A percentile compares a stretch with the other conserved stretches of the same genome.
phyloP scores from a whole-genome alignment of 192 early-diverging fungal genomes.

The Coemansia erecta region DNA sequence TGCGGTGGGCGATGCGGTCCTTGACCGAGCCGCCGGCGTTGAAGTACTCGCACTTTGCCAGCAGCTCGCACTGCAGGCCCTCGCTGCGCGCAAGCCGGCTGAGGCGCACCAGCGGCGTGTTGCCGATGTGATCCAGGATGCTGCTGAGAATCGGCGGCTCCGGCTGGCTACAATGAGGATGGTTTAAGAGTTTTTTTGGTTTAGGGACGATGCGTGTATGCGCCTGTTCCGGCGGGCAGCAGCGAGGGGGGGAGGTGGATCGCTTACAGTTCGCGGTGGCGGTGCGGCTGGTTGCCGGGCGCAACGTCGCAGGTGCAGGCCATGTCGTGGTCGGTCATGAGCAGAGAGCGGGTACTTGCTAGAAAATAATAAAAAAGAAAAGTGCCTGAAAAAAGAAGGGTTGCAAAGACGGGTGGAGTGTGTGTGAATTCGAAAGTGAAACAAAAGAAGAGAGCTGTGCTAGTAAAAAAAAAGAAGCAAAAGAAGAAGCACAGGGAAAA shows the following conservation, averaged over 20 bases:
- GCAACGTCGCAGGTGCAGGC: constrained; percentile 45
- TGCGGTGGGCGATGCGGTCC: constrained; percentile 96
- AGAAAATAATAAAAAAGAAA: neutral
- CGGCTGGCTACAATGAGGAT: constrained; percentile 59
- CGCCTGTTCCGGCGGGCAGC: neutral
- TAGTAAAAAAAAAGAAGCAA: neutral
- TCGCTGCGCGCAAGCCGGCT: constrained; percentile 82
- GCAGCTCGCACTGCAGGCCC: constrained; percentile 93
- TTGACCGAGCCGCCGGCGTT: constrained; percentile 99
- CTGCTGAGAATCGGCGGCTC: constrained; percentile 80
- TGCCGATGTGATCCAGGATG: constrained; percentile 94
- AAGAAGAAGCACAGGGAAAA: neutral
- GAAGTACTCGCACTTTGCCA: constrained; percentile 98
- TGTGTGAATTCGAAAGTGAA: neutral
- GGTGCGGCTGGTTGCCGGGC: constrained; percentile 41
- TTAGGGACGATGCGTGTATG: neutral
- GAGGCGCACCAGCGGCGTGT: constrained; percentile 92
- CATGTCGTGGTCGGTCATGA: constrained; percentile 50
- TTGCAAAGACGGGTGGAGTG: too few relatives aligned
- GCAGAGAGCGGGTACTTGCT: neutral
- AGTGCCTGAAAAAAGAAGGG: neutral
- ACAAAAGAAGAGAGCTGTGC: neutral
- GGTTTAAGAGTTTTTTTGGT: too few relatives aligned
- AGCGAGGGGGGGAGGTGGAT: too few relatives aligned
- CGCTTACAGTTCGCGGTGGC: constrained; percentile 49